Percentiles rank a stretch among this genome's conserved stretches.
phyloP scores from a whole-genome alignment of 441 rosid species.

The Lepidium campestre region DNA sequence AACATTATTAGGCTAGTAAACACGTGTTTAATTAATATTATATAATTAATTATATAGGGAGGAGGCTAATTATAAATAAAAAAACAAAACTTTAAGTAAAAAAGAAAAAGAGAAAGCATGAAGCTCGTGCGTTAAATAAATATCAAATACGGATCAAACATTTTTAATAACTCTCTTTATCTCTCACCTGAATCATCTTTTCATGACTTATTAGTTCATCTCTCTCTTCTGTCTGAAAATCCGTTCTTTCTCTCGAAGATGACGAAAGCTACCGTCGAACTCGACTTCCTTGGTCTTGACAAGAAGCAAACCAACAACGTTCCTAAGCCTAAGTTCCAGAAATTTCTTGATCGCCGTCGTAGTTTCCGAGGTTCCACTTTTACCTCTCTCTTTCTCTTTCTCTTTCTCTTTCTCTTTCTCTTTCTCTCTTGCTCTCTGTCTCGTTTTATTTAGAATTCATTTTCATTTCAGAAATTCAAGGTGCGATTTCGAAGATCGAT shows the following conservation, averaged over 20 bases:
- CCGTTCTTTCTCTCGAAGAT: constrained; percentile 17
- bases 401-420: not conserved
- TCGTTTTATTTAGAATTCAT: not conserved
- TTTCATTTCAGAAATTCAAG: constrained; percentile 49
- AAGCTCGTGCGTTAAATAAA: constrained; percentile 26
- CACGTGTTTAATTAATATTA: constrained; percentile 5
- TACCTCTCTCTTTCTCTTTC: not conserved
- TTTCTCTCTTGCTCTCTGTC: fast-evolving
- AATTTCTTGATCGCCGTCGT: constrained; percentile 47
- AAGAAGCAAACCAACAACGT: constrained; percentile 32
- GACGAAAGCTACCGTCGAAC: constrained; percentile 61
- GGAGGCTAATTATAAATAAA: not conserved
- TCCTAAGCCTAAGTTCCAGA: constrained; percentile 39
- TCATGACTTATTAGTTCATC: not conserved
- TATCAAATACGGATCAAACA: not conserved
- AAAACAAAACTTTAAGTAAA: not conserved
- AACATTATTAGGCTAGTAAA: not conserved
- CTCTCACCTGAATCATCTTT: constrained; percentile 7
- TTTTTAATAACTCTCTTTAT: too few relatives aligned
- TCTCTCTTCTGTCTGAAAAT: not conserved
- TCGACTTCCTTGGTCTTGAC: constrained; percentile 68
- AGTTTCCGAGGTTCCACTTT: constrained; percentile 59
- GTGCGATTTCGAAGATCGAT: constrained; percentile 77
- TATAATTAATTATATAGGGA: not conserved
- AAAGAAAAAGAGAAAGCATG: not conserved